Conservation (phyloP, 495 filamentous ascomycete species). For the Lineolata rhizophorae region DNA sequence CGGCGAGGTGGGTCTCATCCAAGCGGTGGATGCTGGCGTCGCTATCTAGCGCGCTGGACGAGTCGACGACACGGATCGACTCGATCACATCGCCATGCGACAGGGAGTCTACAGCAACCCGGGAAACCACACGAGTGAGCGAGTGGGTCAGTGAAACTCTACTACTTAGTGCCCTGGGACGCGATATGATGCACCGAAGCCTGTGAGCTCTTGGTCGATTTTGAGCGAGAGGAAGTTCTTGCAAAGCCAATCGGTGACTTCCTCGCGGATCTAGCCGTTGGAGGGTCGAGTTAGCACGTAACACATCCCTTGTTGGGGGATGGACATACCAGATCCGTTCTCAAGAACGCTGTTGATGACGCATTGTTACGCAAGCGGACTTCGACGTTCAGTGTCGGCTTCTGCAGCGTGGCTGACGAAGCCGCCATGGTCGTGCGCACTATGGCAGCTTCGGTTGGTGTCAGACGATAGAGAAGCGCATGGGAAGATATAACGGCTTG, state of each 20-base stretch:
- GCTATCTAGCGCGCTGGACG: constrained; percentile 4
- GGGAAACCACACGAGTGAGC: background rate
- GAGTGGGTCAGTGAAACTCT: background rate
- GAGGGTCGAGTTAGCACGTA: background rate
- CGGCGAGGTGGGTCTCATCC: constrained; percentile 9
- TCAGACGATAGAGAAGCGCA: no score
- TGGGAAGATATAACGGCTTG: no score
- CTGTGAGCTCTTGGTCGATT: constrained; percentile 5
- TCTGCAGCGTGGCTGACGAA: no score
- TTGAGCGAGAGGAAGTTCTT: constrained; percentile 5
- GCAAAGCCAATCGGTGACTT: constrained; percentile 7
- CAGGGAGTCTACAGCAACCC: background rate
- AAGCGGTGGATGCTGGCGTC: constrained; percentile 5
- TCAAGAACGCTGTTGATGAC: constrained; percentile 1
- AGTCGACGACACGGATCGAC: constrained; percentile 13
- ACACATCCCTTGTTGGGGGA: background rate
- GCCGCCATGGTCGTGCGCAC: no score
- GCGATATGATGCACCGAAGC: background rate
- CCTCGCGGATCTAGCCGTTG: constrained; percentile 6
- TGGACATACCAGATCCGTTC: constrained; percentile 5
- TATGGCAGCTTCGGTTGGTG: no score
- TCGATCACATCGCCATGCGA: constrained; percentile 4
- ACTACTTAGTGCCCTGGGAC: background rate
- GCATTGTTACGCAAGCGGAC: constrained; percentile 5
- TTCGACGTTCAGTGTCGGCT: constrained; percentile 5